phyloP scores from a whole-genome alignment of 2,329 filamentous ascomycete genomes.

The Nigrospora oryzae region DNA sequence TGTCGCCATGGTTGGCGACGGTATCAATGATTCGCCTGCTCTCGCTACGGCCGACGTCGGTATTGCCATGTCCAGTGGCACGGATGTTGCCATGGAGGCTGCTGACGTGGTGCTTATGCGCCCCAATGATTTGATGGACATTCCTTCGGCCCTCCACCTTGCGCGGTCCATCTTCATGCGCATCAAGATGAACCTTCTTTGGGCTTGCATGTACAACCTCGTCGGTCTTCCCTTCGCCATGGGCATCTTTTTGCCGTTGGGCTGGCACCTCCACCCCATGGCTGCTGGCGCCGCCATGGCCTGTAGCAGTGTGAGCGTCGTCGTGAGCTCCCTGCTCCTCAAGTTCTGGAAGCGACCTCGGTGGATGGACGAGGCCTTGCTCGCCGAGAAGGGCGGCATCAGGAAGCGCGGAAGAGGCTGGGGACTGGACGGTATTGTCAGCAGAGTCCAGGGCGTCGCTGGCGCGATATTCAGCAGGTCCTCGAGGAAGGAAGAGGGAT shows the following conservation, averaged over 20 bases:
- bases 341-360: slow-evolving; percentile 77
- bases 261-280: slow-evolving; percentile 83
- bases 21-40: slow-evolving; percentile 96
- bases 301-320: slow-evolving; percentile 80
- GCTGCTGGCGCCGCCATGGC: slow-evolving; percentile 94
- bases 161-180: slow-evolving; percentile 78
- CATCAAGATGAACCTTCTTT: slow-evolving; percentile 88
- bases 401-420: slow-evolving; percentile 32
- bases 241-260: slow-evolving; percentile 84
- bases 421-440: slow-evolving; percentile 29
- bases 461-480: slow-evolving; percentile 23
- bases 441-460: slow-evolving; percentile 31
- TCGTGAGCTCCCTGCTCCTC: slow-evolving; percentile 72
- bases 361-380: slow-evolving; percentile 72
- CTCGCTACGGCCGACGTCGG: slow-evolving; percentile 88
- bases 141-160: slow-evolving; percentile 79
- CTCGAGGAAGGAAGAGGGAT: slow-evolving; percentile 40
- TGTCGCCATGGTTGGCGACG: slow-evolving; percentile 96
- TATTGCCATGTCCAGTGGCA: slow-evolving; percentile 86
- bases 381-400: slow-evolving; percentile 47
- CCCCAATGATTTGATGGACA: slow-evolving; percentile 81
- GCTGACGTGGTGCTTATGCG: slow-evolving; percentile 95
- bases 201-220: slow-evolving; percentile 90
- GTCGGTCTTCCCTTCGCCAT: slow-evolving; percentile 92
- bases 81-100: slow-evolving; percentile 95